Evolutionary conservation across 169 alveolate genomes (phyloP).

Genomic region (Plasmodium cynomolgi): DNA sequence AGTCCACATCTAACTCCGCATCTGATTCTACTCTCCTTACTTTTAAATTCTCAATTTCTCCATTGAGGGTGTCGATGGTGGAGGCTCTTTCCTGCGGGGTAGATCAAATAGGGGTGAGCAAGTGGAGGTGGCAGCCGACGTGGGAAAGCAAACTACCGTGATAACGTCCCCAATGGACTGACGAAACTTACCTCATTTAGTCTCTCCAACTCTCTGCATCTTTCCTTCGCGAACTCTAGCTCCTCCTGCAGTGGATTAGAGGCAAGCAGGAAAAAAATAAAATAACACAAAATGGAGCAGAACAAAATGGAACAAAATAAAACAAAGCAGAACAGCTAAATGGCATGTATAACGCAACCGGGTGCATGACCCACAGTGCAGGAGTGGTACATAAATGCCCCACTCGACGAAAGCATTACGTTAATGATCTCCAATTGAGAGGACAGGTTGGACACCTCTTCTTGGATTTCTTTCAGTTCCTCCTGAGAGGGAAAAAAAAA

Average conservation of each 20-base stretch:
- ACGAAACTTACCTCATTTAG: constrained; percentile 15
- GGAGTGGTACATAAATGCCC: background rate
- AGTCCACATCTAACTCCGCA: background rate
- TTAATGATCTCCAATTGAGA: constrained; percentile 8
- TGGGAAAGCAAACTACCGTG: background rate
- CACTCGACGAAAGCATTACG: background rate
- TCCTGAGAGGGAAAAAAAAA: background rate
- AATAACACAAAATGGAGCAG: too few species aligned
- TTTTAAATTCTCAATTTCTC: constrained; percentile 10
- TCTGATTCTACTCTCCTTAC: background rate
- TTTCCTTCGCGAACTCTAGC: constrained; percentile 10
- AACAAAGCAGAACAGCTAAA: background rate
- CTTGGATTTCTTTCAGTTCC: constrained; percentile 64
- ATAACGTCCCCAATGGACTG: background rate
- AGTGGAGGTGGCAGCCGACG: background rate
- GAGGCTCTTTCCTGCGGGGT: constrained; percentile 2
- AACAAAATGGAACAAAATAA: background rate
- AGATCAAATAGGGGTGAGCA: background rate
- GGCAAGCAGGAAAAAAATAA: background rate
- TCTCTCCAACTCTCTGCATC: background rate
- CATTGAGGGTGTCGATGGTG: constrained; percentile 6
- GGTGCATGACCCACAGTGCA: background rate
- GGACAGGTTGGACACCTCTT: constrained; percentile 33
- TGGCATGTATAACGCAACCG: background rate
- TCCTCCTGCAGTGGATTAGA: constrained; percentile 5